Conservation (phyloP, 345 rosid species). For the Crucihimalaya himalaica region DNA sequence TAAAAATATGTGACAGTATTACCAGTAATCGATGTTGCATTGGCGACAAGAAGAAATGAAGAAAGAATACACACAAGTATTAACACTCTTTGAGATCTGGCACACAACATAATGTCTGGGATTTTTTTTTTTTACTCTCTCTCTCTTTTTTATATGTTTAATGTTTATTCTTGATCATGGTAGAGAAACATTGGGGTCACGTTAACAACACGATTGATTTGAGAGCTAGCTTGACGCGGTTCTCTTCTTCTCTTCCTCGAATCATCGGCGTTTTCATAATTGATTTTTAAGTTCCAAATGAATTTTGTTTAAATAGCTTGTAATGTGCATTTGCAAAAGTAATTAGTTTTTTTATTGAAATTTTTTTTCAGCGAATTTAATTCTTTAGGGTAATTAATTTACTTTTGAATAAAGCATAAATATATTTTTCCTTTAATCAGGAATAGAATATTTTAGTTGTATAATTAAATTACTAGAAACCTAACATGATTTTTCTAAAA, state of each 20-base stretch:
- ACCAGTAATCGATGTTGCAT: slow-evolving; percentile 42
- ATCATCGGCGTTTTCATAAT: not conserved
- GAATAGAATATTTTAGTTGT: not conserved
- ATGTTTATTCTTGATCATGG: slow-evolving; percentile 10
- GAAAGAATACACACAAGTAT: slow-evolving; percentile 29
- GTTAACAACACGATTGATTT: slow-evolving; percentile 24
- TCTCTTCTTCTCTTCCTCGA: slow-evolving; percentile 28
- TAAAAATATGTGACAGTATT: not conserved
- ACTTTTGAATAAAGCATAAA: too few relatives aligned
- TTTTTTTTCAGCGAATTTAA: not conserved
- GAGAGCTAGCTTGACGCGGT: slow-evolving; percentile 31
- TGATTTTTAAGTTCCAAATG: not conserved
- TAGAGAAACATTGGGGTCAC: slow-evolving; percentile 13
- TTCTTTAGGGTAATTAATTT: not conserved
- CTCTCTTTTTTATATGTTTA: not conserved
- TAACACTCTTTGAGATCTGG: slow-evolving; percentile 40
- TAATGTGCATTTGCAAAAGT: not conserved
- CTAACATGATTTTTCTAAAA: not conserved
- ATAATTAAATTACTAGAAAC: not conserved
- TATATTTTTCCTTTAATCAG: not conserved
- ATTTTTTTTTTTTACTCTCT: not conserved
- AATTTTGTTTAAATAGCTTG: not conserved
- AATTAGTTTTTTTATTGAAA: too few relatives aligned
- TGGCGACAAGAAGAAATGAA: slow-evolving; percentile 39
- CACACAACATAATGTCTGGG: slow-evolving; percentile 30